Evolutionary conservation across 306 rosid species (phyloP).

Genomic region (Casuarina glauca): DNA sequence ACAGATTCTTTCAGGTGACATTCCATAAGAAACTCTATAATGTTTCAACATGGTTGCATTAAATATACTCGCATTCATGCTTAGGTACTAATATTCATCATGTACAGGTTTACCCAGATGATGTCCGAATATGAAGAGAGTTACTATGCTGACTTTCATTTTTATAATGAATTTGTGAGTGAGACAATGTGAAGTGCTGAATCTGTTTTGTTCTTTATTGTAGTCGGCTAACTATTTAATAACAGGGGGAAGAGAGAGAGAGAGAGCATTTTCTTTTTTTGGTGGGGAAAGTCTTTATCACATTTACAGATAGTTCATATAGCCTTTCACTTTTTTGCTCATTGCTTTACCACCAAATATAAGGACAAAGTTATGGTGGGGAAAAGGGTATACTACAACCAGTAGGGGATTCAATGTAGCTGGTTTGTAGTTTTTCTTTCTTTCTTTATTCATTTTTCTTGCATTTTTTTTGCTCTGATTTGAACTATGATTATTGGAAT

Average conservation of each 20-base stretch:
- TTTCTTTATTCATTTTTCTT: too few relatives aligned
- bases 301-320: conserved; percentile 9
- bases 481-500: conserved; percentile 15
- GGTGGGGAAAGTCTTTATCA: conserved; percentile 15
- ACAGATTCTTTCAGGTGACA: conserved; percentile 51
- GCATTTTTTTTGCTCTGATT: background rate
- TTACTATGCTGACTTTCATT: conserved; percentile 14
- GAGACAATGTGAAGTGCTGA: conserved; percentile 9
- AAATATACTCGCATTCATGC: background rate
- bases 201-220: conserved; percentile 10
- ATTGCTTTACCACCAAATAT: conserved; percentile 8
- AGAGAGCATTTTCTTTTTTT: conserved; percentile 6
- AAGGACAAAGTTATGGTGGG: conserved; percentile 4
- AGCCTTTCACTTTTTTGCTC: conserved; percentile 4
- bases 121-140: conserved; percentile 23
- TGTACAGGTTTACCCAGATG: conserved; percentile 49
- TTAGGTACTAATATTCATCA: background rate
- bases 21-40: background rate
- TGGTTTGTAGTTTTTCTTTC: too few relatives aligned
- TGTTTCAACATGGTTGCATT: background rate
- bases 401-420: too few relatives aligned
- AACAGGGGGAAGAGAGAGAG: conserved; percentile 23
- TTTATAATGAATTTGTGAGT: conserved; percentile 14
- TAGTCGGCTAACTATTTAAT: background rate
- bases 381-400: background rate